Evolutionary conservation across 768 basidiomycete species (phyloP), one percentile per base, ranked within the genome.

Genomic region (Daedaleopsis nitida): DNA sequence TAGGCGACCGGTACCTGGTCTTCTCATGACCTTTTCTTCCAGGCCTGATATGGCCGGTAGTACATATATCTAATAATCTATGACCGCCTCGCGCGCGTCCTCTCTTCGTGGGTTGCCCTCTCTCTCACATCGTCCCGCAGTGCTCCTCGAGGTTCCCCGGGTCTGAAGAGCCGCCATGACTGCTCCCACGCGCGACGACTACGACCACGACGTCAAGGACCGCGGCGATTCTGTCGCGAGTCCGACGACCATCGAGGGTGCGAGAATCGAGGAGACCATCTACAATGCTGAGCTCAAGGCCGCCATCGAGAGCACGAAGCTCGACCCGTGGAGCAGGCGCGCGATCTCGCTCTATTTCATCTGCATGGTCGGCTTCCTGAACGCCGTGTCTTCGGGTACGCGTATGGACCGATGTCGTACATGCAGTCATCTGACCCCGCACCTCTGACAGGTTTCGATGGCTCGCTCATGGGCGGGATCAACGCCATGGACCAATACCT

Each of bases 401-500:
- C n/a, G 14, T 9, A 49, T 21, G 21, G 23, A 10, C 6, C 23
- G 19, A 49, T 49, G 23, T 24, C 37, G 6, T 54, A 13, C 12
- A 13, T 21, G 23, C 23, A 8, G 37, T 39, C 23, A n/a, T 23
- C 35, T 54, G 35, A 34, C 38, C 39, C 19, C 27, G 19, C 38
- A 21, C 24, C 2, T 16, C 19, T 23, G 27, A 24, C 38, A 39
- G 52, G 52, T 43, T 54, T 54, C 52, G 52, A 54, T 27, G 52
- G 37, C 13, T 54, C 52, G 37, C 52, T 54, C 35, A 54, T 54
- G 52, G 52, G 52, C 23, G 52, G 52, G 8, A 54, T 54, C 52
- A 54, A 54, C 39, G 52, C 52, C 21, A 54, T 54, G 52, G n/a
- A 38, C 2, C 52, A 54, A 43, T 54, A 54, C 37, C 52, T 54